Base-by-base conservation (phyloP, 2,329 filamentous ascomycete species). In the Metarhizium humberi region DNA sequence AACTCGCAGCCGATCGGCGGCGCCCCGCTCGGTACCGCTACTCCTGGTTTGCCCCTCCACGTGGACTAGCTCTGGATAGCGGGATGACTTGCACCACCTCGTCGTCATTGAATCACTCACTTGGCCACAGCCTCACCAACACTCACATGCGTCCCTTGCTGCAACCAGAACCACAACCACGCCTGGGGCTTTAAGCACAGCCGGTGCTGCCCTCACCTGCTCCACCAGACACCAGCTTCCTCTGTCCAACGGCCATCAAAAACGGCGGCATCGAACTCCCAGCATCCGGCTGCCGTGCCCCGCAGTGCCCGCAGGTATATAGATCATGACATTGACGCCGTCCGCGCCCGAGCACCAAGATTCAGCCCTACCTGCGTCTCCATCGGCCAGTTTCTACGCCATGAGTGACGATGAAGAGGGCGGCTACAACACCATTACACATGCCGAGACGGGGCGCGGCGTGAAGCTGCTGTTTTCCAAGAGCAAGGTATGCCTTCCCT, bases 381-480 rank as follows among this genome's bases (percentile, higher is more conserved):
- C 60, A n/a, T 60, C 60, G 4, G 47, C 48, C 38, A 61, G 60
- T 53, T 60, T 56, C 47, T 59, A 61, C 77, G 92, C 92, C 66
- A 78, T 97, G 78, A 96, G 90, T 71, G 95, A 99, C 75, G 91
- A 96, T 66, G 92, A 96, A 60, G 94, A 97, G 72, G 88, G 87
- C 62, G 94, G 89, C 48, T 99, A 99, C 75, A 89, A 95, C 69
- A 97, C 91, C 18, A 90, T 99, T 65, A 87, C 90, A 4, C 89
- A 95, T 66, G 82, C 84, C 4, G 82, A 81, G 61, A 84, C 84
- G 2, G 87, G 88, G 0, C 83, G 83, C 61, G 94, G 92, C 2
- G 94, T 99, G 49, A 99, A 97, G 73, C 77, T 99, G 36, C 78
- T 99, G 14, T 96, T 88, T 66, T 92, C 91, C 20, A 99, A 99